Evolutionary conservation across 768 basidiomycete species (phyloP), one percentile per base, ranked within the genome.

Genomic region (Podaxis carcinomalis): DNA sequence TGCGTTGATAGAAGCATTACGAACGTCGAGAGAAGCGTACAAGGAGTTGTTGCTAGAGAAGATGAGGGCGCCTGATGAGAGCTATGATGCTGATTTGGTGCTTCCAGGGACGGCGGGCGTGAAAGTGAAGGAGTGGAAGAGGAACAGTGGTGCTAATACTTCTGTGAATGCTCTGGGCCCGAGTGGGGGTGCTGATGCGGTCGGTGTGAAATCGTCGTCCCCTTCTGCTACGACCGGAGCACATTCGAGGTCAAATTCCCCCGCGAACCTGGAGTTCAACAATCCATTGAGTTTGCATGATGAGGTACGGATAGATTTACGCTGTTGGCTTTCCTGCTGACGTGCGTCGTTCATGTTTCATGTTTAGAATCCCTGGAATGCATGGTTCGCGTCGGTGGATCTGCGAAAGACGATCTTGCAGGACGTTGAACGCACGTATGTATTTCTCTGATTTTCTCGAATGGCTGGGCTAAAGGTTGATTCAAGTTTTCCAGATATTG

Each of bases 361-460:
- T 28, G 59, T 52, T n/a, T 62, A 95, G 87, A 97, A 95, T 73
- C 95, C 95, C 9, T 99, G 97, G 97, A 90, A 86, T 66, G 84
- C 86, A 51, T 98, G 94, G 93, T 99, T 98, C 72, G 79, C 86
- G 28, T 84, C 93, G 42, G 81, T 95, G 16, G 97, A 98, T 62
- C 77, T 98, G 40, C 82, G 95, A 37, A 94, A 89, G 70, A 92
- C 86, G 11, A 97, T 99, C 51, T 75, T 85, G 40, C 93, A 97
- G 73, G 97, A 99, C 69, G 97, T 99, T 0, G 93, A 97, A 67
- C 81, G 97, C 68, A 98, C 97, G 88, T 95, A 73, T 73, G 92
- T 53, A 47, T 9, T 32, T n/a, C 39, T 56, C 28, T 4, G 51
- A 21, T 19, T 23, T 50, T 9, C 44, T 53, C 59, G 25, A 58